Evolutionary conservation across 1,284 basidiomycete genomes (phyloP), one percentile per base, ranked within the genome.

Genomic region (Trichosporon ovoides): DNA sequence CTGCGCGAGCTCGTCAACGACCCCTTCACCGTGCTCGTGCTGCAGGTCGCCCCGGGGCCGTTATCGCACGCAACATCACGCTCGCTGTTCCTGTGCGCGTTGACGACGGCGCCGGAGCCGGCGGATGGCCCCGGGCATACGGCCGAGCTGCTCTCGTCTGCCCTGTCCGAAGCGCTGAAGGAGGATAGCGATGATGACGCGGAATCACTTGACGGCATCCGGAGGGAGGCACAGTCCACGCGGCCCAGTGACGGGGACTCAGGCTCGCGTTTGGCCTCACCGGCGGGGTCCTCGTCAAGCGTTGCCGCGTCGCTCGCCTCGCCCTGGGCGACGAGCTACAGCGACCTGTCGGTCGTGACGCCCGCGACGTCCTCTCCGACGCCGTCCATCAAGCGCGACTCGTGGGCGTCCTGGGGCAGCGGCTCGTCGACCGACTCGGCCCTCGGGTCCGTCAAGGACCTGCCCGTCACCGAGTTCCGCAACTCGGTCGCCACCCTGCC

Each of bases 391-490:
- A 48, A 48, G 43, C 43, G 43, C 11, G 43, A 48, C 43, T 28
- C 22, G 16, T 48, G 43, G 43, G 43, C 43, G 43, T 48, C 43
- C 7, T 48, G 43, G 43, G 43, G 43, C 43, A 48, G 43, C 7
- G 16, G 24, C 16, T 28, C 22, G 3, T n/a, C 12, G 12, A 24
- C 43, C 14, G 43, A 48, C 43, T n/a, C 16, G 1, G 43, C 22
- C 4, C 43, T 48, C 7, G 24, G 43, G 14, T 48, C 14, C 43
- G 43, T 48, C 7, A 48, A 48, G 16, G 43, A 48, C 24, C 22
- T 48, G 14, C 22, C 43, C 43, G 43, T 48, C 14, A 48, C 43
- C 24, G 43, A 48, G 43, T 48, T 48, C 43, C 43, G 43, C 16
- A 31, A 48, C 24, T 48, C 43, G 14, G 43, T 48, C 13, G n/a